Evolutionary conservation across 179 eudicot genomes (phyloP), one percentile per base, ranked within the genome.

Genomic region (Camellia oleifera): DNA sequence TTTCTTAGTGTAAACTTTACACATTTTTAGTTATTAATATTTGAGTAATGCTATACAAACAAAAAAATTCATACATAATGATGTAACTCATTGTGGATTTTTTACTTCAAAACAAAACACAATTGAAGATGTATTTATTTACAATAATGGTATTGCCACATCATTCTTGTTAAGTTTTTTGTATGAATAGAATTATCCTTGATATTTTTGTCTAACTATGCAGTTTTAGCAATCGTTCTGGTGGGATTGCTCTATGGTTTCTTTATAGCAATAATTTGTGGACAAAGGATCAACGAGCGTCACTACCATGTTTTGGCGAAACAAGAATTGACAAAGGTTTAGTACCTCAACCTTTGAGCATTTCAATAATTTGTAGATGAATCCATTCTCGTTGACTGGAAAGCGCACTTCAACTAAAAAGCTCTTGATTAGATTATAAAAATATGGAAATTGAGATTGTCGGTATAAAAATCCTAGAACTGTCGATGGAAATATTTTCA

Each of bases 191-290:
- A 32, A 75, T 68, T 79, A 48, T 60, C 26, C 6, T 56, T 40
- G 18, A 14, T 40, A 26, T 63, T 20, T 63, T 52, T 77, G 53
- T 72, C 17, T 45, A 67, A 58, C 68, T n/a, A 72, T 85, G 91
- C 92, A 96, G 99, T 91, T 78, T 82, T 96, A 78, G 98, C 99
- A 50, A 88, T 94, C 82, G 82, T 96, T 80, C 84, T 96, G 88
- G 97, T 96, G 89, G 99, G 99, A 58, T 86, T 96, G 90, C 97
- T 96, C 76, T 96, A 96, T 88, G 99, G 99, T 26, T 96, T 96
- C 86, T 96, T 96, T 86, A 94, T 96, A 82, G 98, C 99, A 73
- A 96, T 96, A 65, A 96, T 96, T 77, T 96, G 98, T 86, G 99
- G 99, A 65, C 97, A 92, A 88, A 88, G 94, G 86, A 96, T 96